phyloP scores from a whole-genome alignment of 73 alveolate genomes.

The Paramecium tetraurelia region DNA sequence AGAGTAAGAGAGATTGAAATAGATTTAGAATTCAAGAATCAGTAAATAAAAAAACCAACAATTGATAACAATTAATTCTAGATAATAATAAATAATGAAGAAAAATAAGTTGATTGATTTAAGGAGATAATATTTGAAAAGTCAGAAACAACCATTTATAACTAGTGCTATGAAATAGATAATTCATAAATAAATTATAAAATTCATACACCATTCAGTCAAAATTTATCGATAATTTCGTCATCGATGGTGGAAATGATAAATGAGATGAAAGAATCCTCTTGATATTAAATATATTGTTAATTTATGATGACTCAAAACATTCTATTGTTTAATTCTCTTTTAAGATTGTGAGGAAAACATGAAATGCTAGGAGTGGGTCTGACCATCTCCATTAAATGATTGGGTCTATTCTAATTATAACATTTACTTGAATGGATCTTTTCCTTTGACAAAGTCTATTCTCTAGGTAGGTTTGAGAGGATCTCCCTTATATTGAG shows the following conservation, averaged over 20 bases:
- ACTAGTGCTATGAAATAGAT: not conserved
- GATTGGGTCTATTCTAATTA: not conserved
- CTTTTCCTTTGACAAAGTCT: constrained; percentile 26
- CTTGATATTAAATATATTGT: not conserved
- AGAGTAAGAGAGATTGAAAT: not conserved
- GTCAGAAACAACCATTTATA: not conserved
- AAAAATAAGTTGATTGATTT: not conserved
- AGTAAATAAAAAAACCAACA: not conserved
- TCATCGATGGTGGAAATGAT: not conserved
- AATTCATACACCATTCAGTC: not conserved
- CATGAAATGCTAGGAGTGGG: constrained; percentile 52
- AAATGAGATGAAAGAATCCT: not conserved
- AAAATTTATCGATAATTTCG: not conserved
- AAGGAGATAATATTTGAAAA: not conserved
- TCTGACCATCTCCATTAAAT: not conserved
- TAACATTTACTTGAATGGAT: not conserved
- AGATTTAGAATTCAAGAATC: not conserved
- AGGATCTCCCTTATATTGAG: constrained; percentile 39
- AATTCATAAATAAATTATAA: not conserved
- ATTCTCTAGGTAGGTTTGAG: constrained; percentile 22
- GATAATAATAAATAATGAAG: not conserved
- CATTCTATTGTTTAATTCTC: constrained; percentile 19
- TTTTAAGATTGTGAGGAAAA: constrained; percentile 42
- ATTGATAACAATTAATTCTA: not conserved
- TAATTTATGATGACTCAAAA: constrained; percentile 13